Evolutionary conservation across 139 green algal genomes (phyloP), one percentile per base, ranked within the genome.

Genomic region (Haematococcus sp.): DNA sequence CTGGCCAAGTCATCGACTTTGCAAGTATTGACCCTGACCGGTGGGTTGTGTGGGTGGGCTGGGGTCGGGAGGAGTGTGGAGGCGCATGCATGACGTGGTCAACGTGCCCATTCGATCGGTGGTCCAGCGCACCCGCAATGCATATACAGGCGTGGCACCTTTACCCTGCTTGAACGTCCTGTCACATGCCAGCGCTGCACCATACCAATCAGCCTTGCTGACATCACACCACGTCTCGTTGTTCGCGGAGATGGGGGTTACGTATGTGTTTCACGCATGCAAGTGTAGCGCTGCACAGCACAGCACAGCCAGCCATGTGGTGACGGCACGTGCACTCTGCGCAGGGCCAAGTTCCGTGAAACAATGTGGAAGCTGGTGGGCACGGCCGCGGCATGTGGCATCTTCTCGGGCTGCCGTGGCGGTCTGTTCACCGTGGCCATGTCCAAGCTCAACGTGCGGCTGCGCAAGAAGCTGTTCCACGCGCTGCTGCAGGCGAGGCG

Each of bases 1-100:
- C 88, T 0, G 86, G 89, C 2, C 70, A 79, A 4, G 91, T 96
- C 77, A 91, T 95, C 3, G 87, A 95, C 78, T 90, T 84, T n/a
- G 91, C 91, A 3, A 87, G 79, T 33, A 92, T 94, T 11, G 87
- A 93, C 19, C 86, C 82, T 1, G 76, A 92, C 59, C 81, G 78
- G 82, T 86, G 73, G 1, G 71, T 35, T 15, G 13, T 13, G 25
- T n/a, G n/a, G n/a, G n/a, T n/a, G n/a, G n/a, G n/a, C n/a, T n/a
- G n/a, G n/a, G n/a, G n/a, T n/a, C n/a, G 32, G 40, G 25, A 46
- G 30, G 9, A 40, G 4, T 46, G 13, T 23, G 30, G 28, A 19
- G 9, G 23, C 13, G 43, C 60, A 19, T 22, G 4, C 27, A 4
- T 44, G 22, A 49, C 13, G 9, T 49, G 25, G 9, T 68, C 43